Conservation (phyloP, 2,329 filamentous ascomycete genomes). For the Camillea tinctor region DNA sequence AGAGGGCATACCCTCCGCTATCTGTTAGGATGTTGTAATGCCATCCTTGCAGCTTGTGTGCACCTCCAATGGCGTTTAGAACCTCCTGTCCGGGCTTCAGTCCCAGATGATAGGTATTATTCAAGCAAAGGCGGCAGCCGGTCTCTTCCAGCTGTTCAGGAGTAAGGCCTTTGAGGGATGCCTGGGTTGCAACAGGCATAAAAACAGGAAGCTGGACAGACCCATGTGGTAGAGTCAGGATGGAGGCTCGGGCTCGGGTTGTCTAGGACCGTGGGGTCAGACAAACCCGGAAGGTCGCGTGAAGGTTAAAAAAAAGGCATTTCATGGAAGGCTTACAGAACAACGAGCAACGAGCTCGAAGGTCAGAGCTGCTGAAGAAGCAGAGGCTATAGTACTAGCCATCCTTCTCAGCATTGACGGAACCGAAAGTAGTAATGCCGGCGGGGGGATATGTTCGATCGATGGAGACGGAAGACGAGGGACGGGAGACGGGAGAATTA, state of each 20-base stretch:
- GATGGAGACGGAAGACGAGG: too few species aligned
- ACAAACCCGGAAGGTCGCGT: not conserved
- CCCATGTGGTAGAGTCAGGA: conserved; percentile 86
- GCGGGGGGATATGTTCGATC: too few species aligned
- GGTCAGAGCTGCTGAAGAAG: conserved; percentile 63
- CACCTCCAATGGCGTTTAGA: conserved; percentile 83
- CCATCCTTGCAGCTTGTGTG: conserved; percentile 95
- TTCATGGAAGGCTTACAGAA: conserved; percentile 58
- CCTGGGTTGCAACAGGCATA: conserved; percentile 98
- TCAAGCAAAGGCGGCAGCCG: conserved; percentile 85
- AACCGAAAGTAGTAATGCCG: not conserved
- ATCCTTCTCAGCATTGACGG: conserved; percentile 40
- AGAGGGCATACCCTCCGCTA: conserved; percentile 60
- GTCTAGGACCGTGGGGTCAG: conserved; percentile 58
- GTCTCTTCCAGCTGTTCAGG: conserved; percentile 89
- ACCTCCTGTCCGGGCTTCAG: conserved; percentile 91
- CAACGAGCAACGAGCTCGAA: conserved; percentile 78
- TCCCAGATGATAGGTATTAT: conserved; percentile 97
- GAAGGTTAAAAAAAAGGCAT: not conserved
- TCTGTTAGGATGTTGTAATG: conserved; percentile 90
- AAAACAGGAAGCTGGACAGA: conserved; percentile 88
- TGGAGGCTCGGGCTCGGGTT: conserved; percentile 88
- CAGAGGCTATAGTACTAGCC: conserved; percentile 48
- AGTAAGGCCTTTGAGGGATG: conserved; percentile 90
- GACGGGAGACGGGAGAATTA: too few species aligned